A percentile compares a stretch with the other conserved stretches of the same genome.
These are phyloP conservation scores for Apiotrichum veenhuisii DNA, from an alignment of 1,284 basidiomycete genomes.

Conservation along the genomic window DNA sequence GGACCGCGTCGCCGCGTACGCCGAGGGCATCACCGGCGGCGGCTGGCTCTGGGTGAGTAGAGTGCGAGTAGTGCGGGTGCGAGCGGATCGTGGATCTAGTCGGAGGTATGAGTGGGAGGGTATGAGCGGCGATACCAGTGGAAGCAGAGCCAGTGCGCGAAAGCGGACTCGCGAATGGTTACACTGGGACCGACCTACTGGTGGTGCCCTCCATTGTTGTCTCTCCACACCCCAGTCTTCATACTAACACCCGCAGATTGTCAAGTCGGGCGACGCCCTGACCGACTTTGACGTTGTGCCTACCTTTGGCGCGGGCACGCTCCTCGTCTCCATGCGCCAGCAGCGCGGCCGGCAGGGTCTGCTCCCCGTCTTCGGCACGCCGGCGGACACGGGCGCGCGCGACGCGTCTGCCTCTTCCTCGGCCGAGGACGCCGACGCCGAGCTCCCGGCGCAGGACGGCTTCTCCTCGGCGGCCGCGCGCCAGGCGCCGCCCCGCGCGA, in stretches of 20 bases:
- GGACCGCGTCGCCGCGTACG: conserved; percentile 43
- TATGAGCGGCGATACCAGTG: too few species aligned
- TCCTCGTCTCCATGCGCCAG: conserved; percentile 61
- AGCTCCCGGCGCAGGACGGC: conserved; percentile 2
- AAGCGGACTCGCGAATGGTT: background rate
- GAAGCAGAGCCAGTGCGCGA: too few species aligned
- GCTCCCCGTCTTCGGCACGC: conserved; percentile 30
- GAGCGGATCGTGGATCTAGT: too few species aligned
- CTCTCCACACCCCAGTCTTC: too few species aligned
- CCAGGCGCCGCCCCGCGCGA: conserved; percentile 3
- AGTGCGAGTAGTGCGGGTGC: background rate
- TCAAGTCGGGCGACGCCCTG: conserved; percentile 30
- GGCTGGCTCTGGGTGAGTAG: conserved; percentile 71
- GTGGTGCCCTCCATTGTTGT: background rate
- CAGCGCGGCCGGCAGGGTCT: conserved; percentile 42
- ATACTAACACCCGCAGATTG: conserved; percentile 26
- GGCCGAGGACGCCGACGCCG: background rate
- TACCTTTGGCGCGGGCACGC: conserved; percentile 84
- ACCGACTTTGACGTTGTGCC: conserved; percentile 42
- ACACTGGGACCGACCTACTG: too few species aligned
- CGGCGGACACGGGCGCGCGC: conserved; percentile 4
- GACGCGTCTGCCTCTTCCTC: too few species aligned
- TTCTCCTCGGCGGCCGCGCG: background rate
- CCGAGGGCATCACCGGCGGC: conserved; percentile 56
- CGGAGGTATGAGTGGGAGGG: too few species aligned